These are phyloP conservation scores for Raphanus hybrid DNA, from an alignment of 441 rosid species.

Conservation along the genomic window DNA sequence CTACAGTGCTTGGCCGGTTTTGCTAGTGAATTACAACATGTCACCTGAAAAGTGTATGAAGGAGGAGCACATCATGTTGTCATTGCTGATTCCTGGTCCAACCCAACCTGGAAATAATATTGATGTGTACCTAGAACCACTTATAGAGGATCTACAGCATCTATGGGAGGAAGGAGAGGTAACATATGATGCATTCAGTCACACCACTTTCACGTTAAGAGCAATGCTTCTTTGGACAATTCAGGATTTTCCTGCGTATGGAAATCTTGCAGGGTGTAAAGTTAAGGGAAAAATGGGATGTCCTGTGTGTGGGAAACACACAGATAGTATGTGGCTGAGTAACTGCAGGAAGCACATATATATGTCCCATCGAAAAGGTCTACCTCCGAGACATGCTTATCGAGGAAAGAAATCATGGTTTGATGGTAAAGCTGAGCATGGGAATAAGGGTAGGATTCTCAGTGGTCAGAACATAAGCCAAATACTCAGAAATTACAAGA, in stretches of 20 bases:
- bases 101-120: too few species aligned
- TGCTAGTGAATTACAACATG: too few species aligned
- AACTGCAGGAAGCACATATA: background rate
- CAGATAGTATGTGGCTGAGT: background rate
- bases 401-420: background rate
- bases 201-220: background rate
- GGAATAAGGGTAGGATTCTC: too few species aligned
- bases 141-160: too few species aligned
- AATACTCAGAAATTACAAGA: too few species aligned
- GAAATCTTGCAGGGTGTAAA: background rate
- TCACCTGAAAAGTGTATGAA: too few species aligned
- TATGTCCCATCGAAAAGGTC: background rate
- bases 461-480: too few species aligned
- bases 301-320: background rate
- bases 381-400: background rate
- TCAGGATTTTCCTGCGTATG: slow-evolving; percentile 5
- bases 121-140: too few species aligned
- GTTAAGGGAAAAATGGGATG: background rate
- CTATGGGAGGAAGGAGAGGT: too few species aligned
- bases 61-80: too few species aligned
- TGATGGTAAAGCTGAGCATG: too few species aligned
- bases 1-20: background rate
- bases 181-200: slow-evolving; percentile 8
- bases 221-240: background rate
- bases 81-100: too few species aligned